Conservation (phyloP, 345 rosid species). For the Physaria fendleri region DNA sequence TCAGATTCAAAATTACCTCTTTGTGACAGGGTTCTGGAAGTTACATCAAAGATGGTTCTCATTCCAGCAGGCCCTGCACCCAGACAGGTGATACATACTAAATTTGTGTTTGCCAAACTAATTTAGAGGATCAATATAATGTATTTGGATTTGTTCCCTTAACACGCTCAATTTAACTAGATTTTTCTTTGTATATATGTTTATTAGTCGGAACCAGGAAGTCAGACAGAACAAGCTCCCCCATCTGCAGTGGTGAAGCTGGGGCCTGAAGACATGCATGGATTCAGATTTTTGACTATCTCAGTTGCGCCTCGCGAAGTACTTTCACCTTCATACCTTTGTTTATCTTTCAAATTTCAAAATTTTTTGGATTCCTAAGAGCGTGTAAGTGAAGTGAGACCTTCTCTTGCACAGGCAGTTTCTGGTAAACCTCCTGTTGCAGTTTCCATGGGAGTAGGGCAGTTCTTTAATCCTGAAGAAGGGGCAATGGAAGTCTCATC, state of each 20-base stretch:
- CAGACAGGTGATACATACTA: constrained; percentile 58
- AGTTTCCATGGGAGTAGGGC: constrained; percentile 97
- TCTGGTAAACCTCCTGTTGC: constrained; percentile 99
- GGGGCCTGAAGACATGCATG: constrained; percentile 71
- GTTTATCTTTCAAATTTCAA: not conserved
- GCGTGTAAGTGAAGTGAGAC: constrained; percentile 10
- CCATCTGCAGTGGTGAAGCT: constrained; percentile 80
- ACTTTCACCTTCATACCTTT: constrained; percentile 20
- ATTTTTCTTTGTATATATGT: constrained; percentile 4
- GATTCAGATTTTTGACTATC: constrained; percentile 87
- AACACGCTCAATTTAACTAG: constrained; percentile 2
- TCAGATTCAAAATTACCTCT: constrained; percentile 46
- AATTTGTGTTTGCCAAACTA: not conserved
- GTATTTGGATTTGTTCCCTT: not conserved
- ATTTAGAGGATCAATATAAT: not conserved
- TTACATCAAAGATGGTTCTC: constrained; percentile 91
- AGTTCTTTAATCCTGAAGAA: constrained; percentile 82
- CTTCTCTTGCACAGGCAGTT: constrained; percentile 56
- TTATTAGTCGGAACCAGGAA: constrained; percentile 88
- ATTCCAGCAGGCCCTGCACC: constrained; percentile 95
- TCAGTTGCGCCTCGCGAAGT: constrained; percentile 97
- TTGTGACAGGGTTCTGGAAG: constrained; percentile 58
- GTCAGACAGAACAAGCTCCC: constrained; percentile 99
- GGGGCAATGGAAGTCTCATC: constrained; percentile 63
- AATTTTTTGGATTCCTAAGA: constrained; percentile 4